Conservation (phyloP, 2,329 filamentous ascomycete species). For the Mycocentrospora acerina region DNA sequence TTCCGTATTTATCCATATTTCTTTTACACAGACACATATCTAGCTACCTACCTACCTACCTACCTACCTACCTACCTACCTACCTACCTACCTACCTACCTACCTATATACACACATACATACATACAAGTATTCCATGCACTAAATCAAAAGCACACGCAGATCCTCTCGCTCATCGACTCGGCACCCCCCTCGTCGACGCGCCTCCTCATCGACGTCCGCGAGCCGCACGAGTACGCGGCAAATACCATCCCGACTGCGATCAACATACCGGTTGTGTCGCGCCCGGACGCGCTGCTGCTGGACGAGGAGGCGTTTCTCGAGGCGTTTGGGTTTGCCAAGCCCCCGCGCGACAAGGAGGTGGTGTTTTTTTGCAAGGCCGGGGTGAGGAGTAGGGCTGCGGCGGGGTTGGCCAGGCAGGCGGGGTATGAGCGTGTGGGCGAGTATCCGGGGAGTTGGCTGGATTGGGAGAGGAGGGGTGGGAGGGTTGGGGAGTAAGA, state of each 20-base stretch:
- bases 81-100: too few species aligned
- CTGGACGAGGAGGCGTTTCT: slow-evolving; percentile 77
- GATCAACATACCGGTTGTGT: slow-evolving; percentile 78
- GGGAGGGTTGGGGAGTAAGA: too few species aligned
- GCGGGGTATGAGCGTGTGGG: slow-evolving; percentile 74
- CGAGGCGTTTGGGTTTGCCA: slow-evolving; percentile 71
- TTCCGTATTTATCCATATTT: too few species aligned
- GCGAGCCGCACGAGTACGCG: slow-evolving; percentile 68
- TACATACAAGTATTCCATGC: neutral
- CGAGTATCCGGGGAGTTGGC: slow-evolving; percentile 75
- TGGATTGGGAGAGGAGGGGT: slow-evolving; percentile 78
- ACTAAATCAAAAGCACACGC: neutral
- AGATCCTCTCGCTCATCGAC: slow-evolving; percentile 40
- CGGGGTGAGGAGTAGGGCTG: slow-evolving; percentile 77
- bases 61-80: neutral
- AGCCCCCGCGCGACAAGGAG: slow-evolving; percentile 26
- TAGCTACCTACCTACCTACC: too few species aligned
- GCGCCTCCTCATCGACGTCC: slow-evolving; percentile 58
- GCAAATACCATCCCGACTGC: slow-evolving; percentile 73
- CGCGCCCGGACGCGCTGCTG: slow-evolving; percentile 77
- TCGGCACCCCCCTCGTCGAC: slow-evolving; percentile 23
- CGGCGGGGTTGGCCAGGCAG: slow-evolving; percentile 73
- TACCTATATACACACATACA: too few species aligned
- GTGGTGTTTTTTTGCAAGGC: slow-evolving; percentile 87
- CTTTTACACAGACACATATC: too few species aligned